phyloP scores from a whole-genome alignment of 2,329 filamentous ascomycete species.

The Pseudogymnoascus sp. region DNA sequence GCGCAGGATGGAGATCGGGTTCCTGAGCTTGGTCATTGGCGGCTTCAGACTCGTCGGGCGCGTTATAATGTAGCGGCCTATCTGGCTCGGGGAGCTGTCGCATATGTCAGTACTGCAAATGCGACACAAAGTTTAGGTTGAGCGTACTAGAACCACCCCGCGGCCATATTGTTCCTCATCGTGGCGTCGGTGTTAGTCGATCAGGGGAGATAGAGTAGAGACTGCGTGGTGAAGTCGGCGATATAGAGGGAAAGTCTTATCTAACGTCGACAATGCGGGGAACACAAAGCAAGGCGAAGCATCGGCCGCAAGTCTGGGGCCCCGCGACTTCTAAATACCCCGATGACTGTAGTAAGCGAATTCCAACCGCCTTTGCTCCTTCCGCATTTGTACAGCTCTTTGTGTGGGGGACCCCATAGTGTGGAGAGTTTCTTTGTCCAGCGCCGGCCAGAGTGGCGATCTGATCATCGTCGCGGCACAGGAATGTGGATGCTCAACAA shows the following conservation, averaged over 20 bases:
- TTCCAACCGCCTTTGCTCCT: neutral
- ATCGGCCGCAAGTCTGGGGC: neutral
- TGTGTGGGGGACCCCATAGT: neutral
- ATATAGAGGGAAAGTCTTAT: neutral
- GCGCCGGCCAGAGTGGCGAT: neutral
- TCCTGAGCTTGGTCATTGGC: slow-evolving; percentile 22
- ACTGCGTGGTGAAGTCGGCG: neutral
- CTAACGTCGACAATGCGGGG: neutral
- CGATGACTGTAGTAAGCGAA: neutral
- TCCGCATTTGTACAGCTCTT: neutral
- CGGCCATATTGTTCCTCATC: slow-evolving; percentile 3
- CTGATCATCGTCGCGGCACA: neutral
- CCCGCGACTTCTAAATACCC: neutral
- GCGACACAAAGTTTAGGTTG: neutral
- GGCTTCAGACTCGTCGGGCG: slow-evolving; percentile 29
- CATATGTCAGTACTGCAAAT: neutral
- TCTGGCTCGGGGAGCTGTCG: slow-evolving; percentile 25
- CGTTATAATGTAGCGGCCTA: slow-evolving; percentile 27
- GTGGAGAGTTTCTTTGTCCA: neutral
- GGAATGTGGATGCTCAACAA: neutral
- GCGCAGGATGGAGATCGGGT: slow-evolving; percentile 21
- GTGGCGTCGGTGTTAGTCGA: neutral
- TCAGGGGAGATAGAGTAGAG: neutral
- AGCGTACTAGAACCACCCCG: slow-evolving; percentile 4
- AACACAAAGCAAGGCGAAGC: neutral